Base-by-base conservation (phyloP, 2,329 filamentous ascomycete genomes). In the Botrytis hyacinthi region DNA sequence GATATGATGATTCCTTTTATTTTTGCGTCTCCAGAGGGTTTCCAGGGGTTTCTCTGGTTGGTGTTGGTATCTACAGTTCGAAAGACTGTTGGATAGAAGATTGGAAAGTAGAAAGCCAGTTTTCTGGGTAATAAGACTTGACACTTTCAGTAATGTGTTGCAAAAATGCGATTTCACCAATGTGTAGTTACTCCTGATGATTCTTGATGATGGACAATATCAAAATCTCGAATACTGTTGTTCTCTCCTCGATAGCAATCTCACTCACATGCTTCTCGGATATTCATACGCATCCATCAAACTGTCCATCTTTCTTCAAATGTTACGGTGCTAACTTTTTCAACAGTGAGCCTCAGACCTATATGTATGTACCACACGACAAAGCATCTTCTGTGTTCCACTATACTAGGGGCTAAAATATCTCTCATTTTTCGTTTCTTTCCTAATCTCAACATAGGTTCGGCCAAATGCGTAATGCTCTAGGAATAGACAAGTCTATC, bases 371-470 rank as follows among this genome's bases (percentile, higher is more conserved):
- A 20, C 42, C 22, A 10, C 8, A 37, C 8, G 10, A 32, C n/a
- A 46, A 5, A 14, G 14, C 4, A 7, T 22, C 16, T 16, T 54
- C 22, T 14, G 16, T 29, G 14, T n/a, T 7, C 35, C 16, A 16
- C 22, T 14, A 22, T 20, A 51, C 18, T 16, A 70, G 22, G 2
- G 35, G n/a, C 12, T 29, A 16, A 57, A 57, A 0, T 1, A 57
- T 57, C 51, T 2, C 32, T 63, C 29, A 35, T 46, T 66, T 37
- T 51, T n/a, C 61, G n/a, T 40, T 48, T 29, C 29, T n/a, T 22
- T 1, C 46, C 65, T 67, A 40, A 67, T 51, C 42, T 61, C 76
- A 97, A 94, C 81, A 97, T 87, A 99, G 98, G 95, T 98, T 98
- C 83, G 82, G 84, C 32, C 88, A 97, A 80, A 98, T 99, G 95